A percentile compares a stretch with the other conserved stretches of the same genome.
Conservation (phyloP, 306 rosid species). For the Parietaria judaica region DNA sequence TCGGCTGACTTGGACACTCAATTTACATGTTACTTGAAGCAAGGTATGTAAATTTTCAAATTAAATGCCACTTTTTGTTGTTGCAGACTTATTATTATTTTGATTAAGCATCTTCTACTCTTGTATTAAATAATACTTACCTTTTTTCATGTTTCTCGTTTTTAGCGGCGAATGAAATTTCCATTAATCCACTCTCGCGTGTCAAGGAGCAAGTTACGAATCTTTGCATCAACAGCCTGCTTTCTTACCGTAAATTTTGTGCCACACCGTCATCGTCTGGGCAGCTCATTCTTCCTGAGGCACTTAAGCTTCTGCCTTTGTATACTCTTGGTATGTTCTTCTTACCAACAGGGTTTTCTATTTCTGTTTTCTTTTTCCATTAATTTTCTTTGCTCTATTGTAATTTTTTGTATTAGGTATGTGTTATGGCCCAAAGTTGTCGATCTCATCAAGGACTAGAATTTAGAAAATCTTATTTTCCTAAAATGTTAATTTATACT, state of each 20-base stretch:
- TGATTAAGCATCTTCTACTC: neutral
- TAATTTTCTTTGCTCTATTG: no score
- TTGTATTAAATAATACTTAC: conserved; percentile 7
- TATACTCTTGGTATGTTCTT: conserved; percentile 62
- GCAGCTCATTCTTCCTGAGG: conserved; percentile 98
- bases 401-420: no score
- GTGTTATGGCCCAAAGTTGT: no score
- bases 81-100: no score
- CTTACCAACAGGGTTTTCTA: no score
- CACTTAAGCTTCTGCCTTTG: conserved; percentile 92
- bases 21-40: conserved; percentile 91
- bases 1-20: conserved; percentile 98
- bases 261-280: conserved; percentile 96
- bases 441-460: no score
- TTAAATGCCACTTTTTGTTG: neutral
- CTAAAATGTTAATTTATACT: no score
- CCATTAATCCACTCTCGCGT: conserved; percentile 60
- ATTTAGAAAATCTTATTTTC: no score
- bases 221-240: conserved; percentile 77
- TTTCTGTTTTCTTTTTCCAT: no score
- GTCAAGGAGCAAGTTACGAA: conserved; percentile 85
- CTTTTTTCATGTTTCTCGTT: neutral
- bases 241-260: conserved; percentile 88
- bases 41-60: conserved; percentile 49
- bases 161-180: conserved; percentile 77